These are phyloP conservation scores for Blastobotrys muscicola DNA, from an alignment of 805 yeast species.

Conservation along the genomic window DNA sequence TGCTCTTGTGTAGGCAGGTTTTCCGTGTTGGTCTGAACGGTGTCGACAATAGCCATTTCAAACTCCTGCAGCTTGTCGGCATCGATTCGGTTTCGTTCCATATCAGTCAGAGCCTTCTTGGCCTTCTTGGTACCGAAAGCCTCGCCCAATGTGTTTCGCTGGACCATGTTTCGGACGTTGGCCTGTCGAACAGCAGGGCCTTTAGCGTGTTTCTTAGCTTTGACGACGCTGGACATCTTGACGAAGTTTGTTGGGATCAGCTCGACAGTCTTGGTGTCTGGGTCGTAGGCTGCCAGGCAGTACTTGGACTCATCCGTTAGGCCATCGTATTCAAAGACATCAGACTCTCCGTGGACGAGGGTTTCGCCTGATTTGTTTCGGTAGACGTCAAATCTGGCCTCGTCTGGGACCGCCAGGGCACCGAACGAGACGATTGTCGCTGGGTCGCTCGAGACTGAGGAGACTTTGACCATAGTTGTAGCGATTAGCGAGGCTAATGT, in stretches of 20 bases:
- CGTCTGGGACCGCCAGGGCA: slow-evolving; percentile 55
- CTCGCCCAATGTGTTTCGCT: slow-evolving; percentile 83
- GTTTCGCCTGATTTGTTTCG: slow-evolving; percentile 35
- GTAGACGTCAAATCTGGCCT: slow-evolving; percentile 55
- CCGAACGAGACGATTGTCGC: slow-evolving; percentile 66
- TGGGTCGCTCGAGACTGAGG: not conserved
- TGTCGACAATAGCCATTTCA: slow-evolving; percentile 74
- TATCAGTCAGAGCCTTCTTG: slow-evolving; percentile 74
- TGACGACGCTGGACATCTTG: slow-evolving; percentile 53
- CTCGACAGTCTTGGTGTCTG: slow-evolving; percentile 51
- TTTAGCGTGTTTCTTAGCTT: slow-evolving; percentile 42
- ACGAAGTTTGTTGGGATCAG: slow-evolving; percentile 56
- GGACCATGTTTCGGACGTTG: slow-evolving; percentile 40
- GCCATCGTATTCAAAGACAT: slow-evolving; percentile 66
- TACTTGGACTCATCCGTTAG: slow-evolving; percentile 37
- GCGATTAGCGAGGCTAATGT: no score
- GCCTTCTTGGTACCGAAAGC: slow-evolving; percentile 97
- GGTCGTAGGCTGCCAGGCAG: slow-evolving; percentile 71
- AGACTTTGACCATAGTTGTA: not conserved
- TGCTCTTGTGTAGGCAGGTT: slow-evolving; percentile 64
- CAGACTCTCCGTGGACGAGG: slow-evolving; percentile 70
- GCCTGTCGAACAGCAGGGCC: slow-evolving; percentile 60
- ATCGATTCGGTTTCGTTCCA: slow-evolving; percentile 79
- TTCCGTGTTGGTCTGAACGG: slow-evolving; percentile 59
- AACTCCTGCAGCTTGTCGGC: slow-evolving; percentile 65